Base-by-base conservation (phyloP, 1,284 basidiomycete genomes). In the Cutaneotrichosporon mucoides region DNA sequence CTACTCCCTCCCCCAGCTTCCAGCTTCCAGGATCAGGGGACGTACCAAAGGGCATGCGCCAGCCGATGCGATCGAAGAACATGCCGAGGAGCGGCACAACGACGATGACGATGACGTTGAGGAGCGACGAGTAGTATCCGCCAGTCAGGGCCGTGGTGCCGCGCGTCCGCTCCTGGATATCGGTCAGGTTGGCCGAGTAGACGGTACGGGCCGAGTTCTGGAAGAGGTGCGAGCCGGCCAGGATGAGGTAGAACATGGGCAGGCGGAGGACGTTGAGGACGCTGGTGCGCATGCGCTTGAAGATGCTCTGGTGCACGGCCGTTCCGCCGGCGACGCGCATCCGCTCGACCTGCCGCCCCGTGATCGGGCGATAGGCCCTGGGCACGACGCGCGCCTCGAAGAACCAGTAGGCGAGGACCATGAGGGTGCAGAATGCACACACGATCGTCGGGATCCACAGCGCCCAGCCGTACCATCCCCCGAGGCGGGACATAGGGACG, bases 21-120 rank as follows among this genome's bases (percentile, higher is more conserved):
- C 24, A 24, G 24, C 24, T 24, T 24, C 24, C 24, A 24, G 24
- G 24, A 24, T 24, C 24, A 24, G 24, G 24, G 24, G 24, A 24
- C 24, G 24, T 24, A 24, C 24, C 24, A 12, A 48, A 48, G 34
- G 46, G 46, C 46, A 48, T 48, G 13, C 64, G 60, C 42, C 61
- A 61, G 1, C 70, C 68, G 38, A 65, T 58, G 36, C 56, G 54
- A 50, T 70, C 68, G 47, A 66, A 70, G 50, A 61, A 67, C 11
- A 65, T 37, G 5, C 73, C 73, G 3, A 73, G 64, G 2, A 68
- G 34, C 0, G 77, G 76, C 0, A 73, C 74, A 43, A 77, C 60
- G 15, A 79, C 66, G 38, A 79, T 77, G 1, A 73, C 73, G 6
- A 77, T 73, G 41, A 77, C 66, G 56, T 76, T 71, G 2, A 68